Evolutionary conservation across 1,284 basidiomycete genomes (phyloP), one percentile per base, ranked within the genome.

Genomic region (Somion occarium): DNA sequence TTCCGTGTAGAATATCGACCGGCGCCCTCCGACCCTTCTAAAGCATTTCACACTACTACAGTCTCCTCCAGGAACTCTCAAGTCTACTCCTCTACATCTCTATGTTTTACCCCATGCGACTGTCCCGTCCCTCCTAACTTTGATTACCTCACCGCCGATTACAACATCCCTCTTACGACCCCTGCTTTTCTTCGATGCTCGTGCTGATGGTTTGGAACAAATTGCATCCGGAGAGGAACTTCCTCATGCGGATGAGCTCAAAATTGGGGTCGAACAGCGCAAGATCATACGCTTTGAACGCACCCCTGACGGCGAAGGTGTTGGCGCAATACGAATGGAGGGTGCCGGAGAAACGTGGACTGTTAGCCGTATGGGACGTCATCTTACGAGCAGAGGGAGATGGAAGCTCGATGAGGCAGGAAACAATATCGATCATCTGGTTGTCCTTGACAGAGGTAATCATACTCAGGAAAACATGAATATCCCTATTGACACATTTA

Each of bases 21-120:
- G 87, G n/a, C 80, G 87, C 57, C 93, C 93, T 3, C 93, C 93
- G 1, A 93, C 92, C 1, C 73, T 95, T 5, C 74, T 95, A 30
- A 83, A 80, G 61, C 83, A 89, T 48, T 85, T 91, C 60, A 82
- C 80, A 2, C 69, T 93, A 13, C 80, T 88, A 23, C 79, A 84
- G 53, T 78, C 81, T 3, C 73, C 73, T 9, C 76, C 82, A 12
- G 67, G 69, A 1, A 66, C 72, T 12, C 68, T 87, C 25, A 69
- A 72, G 24, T 66, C 62, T 3, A 67, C 69, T 34, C 81, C 80
- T 12, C 61, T 64, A 13, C 71, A 80, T 57, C 68, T 86, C n/a
- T 76, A 78, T 58, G 56, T 83, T 42, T 64, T 85, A 15, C 79
- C 81, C 18, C 73, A 72, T 55, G 67, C 73, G 15, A 67, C 74